Conservation (phyloP, 129 eudicot species). For the Helichrysum umbraculigerum region DNA sequence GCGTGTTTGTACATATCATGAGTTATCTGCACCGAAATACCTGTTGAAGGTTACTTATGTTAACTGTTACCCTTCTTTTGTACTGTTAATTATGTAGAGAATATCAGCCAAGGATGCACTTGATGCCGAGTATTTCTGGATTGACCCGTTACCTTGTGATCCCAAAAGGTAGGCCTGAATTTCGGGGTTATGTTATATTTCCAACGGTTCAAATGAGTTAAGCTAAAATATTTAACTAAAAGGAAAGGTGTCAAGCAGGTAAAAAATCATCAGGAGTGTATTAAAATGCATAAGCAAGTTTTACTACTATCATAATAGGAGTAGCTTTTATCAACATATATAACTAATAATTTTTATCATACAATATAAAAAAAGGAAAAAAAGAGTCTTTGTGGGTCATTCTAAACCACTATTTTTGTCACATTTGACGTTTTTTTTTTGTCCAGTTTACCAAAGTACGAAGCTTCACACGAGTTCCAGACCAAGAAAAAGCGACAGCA, state of each 20-base stretch:
- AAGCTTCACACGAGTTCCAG: conserved; percentile 91
- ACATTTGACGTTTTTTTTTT: conserved; percentile 9
- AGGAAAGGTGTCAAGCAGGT: neutral
- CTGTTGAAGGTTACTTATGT: conserved; percentile 3
- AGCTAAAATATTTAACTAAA: neutral
- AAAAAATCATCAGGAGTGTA: neutral
- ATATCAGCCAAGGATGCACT: conserved; percentile 95
- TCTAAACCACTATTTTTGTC: neutral
- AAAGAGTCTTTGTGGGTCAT: too few species aligned
- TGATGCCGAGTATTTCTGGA: conserved; percentile 97
- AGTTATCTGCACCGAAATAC: conserved; percentile 10
- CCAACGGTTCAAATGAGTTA: neutral
- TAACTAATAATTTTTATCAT: too few species aligned
- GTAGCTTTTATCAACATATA: neutral
- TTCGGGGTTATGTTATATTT: neutral
- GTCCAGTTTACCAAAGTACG: conserved; percentile 80
- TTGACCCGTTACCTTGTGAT: conserved; percentile 94
- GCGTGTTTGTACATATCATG: conserved; percentile 7
- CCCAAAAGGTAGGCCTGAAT: conserved; percentile 66
- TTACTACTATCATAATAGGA: neutral
- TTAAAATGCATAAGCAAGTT: neutral
- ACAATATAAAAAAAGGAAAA: too few species aligned
- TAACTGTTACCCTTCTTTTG: conserved; percentile 3
- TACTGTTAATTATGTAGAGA: conserved; percentile 50
- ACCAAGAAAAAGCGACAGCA: conserved; percentile 92